A percentile compares a stretch with the other conserved stretches of the same genome.
Conservation (phyloP, 176 grass and related monocot species). For the Otatea glauca region DNA sequence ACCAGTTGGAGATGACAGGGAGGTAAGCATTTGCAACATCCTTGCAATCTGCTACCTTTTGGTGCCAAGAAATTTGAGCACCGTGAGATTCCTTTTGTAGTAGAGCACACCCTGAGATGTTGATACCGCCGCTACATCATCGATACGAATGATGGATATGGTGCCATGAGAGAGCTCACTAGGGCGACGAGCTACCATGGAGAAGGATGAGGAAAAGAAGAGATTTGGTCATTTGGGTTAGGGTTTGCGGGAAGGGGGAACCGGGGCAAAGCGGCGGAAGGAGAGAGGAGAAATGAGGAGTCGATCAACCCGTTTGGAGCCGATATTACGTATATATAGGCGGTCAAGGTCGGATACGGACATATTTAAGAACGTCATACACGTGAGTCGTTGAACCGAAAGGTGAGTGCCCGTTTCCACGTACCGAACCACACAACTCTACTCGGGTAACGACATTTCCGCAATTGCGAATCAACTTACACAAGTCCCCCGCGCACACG, state of each 20-base stretch:
- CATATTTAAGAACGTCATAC: background rate
- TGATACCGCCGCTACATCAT: background rate
- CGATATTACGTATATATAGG: background rate
- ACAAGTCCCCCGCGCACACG: too few relatives aligned
- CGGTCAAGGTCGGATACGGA: background rate
- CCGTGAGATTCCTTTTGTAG: background rate
- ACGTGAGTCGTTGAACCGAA: background rate
- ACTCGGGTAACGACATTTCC: too few relatives aligned
- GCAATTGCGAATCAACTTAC: too few relatives aligned
- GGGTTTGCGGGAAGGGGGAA: background rate
- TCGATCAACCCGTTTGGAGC: background rate
- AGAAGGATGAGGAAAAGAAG: background rate
- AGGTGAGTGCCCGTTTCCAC: background rate
- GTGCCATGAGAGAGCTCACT: background rate
- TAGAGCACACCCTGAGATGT: background rate
- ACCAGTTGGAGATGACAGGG: background rate
- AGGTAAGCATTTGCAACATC: background rate
- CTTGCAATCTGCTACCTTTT: background rate
- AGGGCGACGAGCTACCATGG: too few relatives aligned
- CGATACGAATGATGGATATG: background rate
- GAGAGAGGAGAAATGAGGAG: background rate
- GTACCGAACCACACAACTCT: too few relatives aligned
- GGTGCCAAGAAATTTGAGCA: background rate
- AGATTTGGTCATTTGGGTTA: background rate
- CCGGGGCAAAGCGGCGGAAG: background rate